Base-by-base conservation (phyloP, 129 eudicot species). In the Pulicaria dysenterica region DNA sequence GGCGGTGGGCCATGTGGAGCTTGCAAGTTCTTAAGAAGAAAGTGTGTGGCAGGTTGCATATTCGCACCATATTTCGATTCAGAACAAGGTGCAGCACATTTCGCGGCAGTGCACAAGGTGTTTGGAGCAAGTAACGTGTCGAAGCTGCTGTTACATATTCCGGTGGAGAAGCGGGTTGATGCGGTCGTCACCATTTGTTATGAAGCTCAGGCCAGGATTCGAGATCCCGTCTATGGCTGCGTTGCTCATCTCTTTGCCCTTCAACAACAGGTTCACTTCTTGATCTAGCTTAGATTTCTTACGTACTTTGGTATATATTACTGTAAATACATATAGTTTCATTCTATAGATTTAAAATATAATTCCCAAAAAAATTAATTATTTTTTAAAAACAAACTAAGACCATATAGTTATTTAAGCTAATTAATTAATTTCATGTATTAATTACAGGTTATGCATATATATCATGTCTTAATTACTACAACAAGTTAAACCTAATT, bases 1-100 rank as follows among this genome's bases (percentile, higher is more conserved):
- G 88, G 88, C 1, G 80, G 86, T 6, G 97, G 97, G 37, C 95
- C 97, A 6, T 91, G 97, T 68, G 97, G 97, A 1, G 97, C 95
- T 9, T 91, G 97, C 83, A 91, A 91, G 81, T 91, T 91, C 40
- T 71, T 91, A 60, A 78, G 97, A 56, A 82, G 97, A 47, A 91
- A 91, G 70, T 91, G 97, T 19, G 85, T 88, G 19, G 73, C 84
- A 0, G 92, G 95, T 5, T 91, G 97, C 77, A 82, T 91, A 48
- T 91, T 91, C 51, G 97, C 97, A 3, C 97, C 97, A 0, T 88
- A 91, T 59, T 91, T 91, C 8, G 97, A 91, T 56, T 80, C 92
- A 5, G 97, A 91, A 63, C 95, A 88, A 10, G 97, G 97, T 2
- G 95, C 95, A 2, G 83, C 88, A 2, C 92, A 88, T 65, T 91